Base-by-base conservation (phyloP, 257 asterid genomes). In the Penstemon eatonii region DNA sequence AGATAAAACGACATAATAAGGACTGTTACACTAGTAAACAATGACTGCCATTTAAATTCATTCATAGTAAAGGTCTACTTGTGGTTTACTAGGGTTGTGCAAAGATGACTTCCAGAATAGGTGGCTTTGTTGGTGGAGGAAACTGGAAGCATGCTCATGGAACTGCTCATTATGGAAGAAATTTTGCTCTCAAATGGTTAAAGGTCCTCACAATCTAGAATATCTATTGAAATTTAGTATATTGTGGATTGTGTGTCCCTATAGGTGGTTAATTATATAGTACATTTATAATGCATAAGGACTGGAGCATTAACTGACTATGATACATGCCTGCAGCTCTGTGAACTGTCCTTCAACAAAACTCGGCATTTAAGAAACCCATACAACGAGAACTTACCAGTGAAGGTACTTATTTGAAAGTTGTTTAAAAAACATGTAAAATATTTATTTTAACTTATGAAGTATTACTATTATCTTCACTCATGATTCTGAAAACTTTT, bases 91-190 rank as follows among this genome's bases (percentile, higher is more conserved):
- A 93, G 99, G 98, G 99, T 73, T 88, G 97, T 81, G 99, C 99
- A 72, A 93, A 90, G 88, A 93, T 93, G 99, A 85, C 84, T 71
- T 85, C 97, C 47, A 79, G 89, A 79, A 90, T 90, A 71, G 99
- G 97, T 53, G 99, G 92, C 63, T 89, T 77, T 43, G 78, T 85
- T 65, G 81, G 87, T 69, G 97, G 99, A 84, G 98, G 98, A 63
- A 93, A 86, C 82, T 90, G 99, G 99, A 90, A 93, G 85, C 90
- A 90, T 85, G 86, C 96, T 41, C 95, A 90, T 64, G 98, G 98
- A 78, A 88, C 95, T 78, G 99, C 97, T 69, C 96, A 90, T 73
- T 93, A 88, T 84, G 99, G 99, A 44, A 86, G 96, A 56, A 93
- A 93, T 80, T 93, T 93, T 76, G 85, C 93, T 64, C 75, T 93